These are phyloP conservation scores for Ophiostoma australiae DNA, from an alignment of 2,329 filamentous ascomycete genomes.

Conservation along the genomic window DNA sequence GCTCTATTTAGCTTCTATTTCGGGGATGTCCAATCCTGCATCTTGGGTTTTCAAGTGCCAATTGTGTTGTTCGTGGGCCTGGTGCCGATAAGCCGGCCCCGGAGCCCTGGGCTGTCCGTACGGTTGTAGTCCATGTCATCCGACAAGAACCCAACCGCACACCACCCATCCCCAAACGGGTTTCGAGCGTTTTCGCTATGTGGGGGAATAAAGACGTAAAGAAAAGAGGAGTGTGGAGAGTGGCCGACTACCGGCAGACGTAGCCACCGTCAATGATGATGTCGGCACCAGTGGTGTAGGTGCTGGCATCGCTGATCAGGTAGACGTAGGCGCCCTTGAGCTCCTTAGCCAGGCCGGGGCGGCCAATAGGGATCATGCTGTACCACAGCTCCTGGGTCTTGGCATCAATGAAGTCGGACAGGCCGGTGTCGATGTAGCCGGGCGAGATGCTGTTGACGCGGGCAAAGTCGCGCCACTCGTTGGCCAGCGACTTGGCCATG, in stretches of 20 bases:
- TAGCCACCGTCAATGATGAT: conserved; percentile 74
- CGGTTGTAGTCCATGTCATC: background rate
- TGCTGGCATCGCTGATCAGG: conserved; percentile 74
- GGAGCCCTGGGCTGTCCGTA: conserved; percentile 9
- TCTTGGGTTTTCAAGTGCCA: background rate
- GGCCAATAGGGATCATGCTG: conserved; percentile 76
- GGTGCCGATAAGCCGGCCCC: background rate
- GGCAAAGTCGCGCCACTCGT: conserved; percentile 73
- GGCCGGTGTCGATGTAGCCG: conserved; percentile 71
- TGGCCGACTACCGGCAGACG: conserved; percentile 40
- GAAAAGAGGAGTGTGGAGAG: background rate
- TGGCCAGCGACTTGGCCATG: conserved; percentile 62
- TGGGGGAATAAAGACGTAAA: conserved; percentile 4
- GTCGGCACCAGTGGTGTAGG: conserved; percentile 72
- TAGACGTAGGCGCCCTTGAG: conserved; percentile 80
- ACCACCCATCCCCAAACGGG: conserved; percentile 5
- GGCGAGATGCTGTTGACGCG: conserved; percentile 68
- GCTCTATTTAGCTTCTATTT: background rate
- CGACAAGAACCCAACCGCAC: background rate
- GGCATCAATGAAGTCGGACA: conserved; percentile 58
- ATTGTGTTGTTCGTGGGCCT: conserved; percentile 9
- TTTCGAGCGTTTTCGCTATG: background rate
- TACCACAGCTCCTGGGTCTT: conserved; percentile 70
- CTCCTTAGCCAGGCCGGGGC: conserved; percentile 68
- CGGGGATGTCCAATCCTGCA: background rate